Percentiles rank a stretch among this genome's conserved stretches.
Evolutionary conservation across 305 asterid genomes (phyloP).

Genomic region (Fraxinus ornus): DNA sequence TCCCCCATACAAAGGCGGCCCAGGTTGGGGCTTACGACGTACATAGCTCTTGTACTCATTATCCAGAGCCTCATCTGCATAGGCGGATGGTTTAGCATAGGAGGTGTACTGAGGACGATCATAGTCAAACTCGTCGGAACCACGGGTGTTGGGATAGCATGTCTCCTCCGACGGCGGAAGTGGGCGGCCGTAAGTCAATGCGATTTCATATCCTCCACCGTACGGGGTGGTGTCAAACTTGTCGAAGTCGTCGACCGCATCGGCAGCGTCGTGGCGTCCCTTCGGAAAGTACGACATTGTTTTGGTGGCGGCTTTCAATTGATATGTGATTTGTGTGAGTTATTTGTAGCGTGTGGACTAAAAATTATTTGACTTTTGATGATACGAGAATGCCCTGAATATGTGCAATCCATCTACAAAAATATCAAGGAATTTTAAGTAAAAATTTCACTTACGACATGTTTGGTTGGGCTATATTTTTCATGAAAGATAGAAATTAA

Average conservation of each 20-base stretch:
- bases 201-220: constrained; percentile 78
- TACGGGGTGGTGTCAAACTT: constrained; percentile 78
- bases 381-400: too few relatives aligned
- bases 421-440: too few relatives aligned
- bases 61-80: constrained; percentile 61
- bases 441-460: too few relatives aligned
- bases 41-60: constrained; percentile 77
- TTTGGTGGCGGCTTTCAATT: neutral
- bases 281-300: constrained; percentile 74
- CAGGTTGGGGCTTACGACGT: constrained; percentile 61
- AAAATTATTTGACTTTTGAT: too few relatives aligned
- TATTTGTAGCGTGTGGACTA: neutral
- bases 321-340: neutral
- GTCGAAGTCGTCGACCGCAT: constrained; percentile 66
- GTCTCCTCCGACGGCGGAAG: constrained; percentile 68
- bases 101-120: constrained; percentile 81
- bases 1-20: constrained; percentile 30
- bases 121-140: constrained; percentile 59
- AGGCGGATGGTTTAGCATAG: constrained; percentile 78
- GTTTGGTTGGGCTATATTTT: too few relatives aligned
- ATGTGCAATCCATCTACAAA: too few relatives aligned
- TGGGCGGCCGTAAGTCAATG: constrained; percentile 66
- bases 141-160: constrained; percentile 62
- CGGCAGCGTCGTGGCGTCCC: constrained; percentile 55
- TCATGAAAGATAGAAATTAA: too few relatives aligned